These are phyloP conservation scores for Xerocomus nothofagi DNA, from an alignment of 1,284 basidiomycete species.

Conservation along the genomic window DNA sequence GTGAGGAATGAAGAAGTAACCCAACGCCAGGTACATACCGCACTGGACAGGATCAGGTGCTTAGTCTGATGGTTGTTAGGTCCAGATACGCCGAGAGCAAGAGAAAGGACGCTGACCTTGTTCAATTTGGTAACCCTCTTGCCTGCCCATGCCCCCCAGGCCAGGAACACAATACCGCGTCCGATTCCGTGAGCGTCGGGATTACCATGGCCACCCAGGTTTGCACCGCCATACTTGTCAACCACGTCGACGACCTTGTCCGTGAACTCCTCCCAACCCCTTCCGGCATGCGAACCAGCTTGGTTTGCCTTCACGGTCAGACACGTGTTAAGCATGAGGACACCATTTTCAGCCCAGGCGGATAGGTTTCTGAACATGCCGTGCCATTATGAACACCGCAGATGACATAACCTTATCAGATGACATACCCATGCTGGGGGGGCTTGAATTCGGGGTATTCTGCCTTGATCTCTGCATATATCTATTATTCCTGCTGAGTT, in stretches of 20 bases:
- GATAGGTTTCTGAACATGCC: conserved; percentile 60
- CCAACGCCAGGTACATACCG: conserved; percentile 47
- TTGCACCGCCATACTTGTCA: conserved; percentile 77
- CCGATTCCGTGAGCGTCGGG: conserved; percentile 52
- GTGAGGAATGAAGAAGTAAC: conserved; percentile 20
- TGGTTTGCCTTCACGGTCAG: conserved; percentile 78
- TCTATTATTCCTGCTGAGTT: conserved; percentile 45
- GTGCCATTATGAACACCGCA: conserved; percentile 15
- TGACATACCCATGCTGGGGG: conserved; percentile 82
- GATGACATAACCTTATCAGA: conserved; percentile 23
- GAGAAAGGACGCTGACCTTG: conserved; percentile 50
- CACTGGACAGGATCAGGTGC: conserved; percentile 82
- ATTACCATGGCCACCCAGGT: conserved; percentile 47
- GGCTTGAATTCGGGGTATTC: conserved; percentile 80
- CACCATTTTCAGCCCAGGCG: conserved; percentile 85
- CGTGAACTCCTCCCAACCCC: conserved; percentile 87
- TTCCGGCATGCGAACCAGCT: conserved; percentile 81
- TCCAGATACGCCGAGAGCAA: conserved; percentile 11
- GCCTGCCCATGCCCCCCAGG: conserved; percentile 87
- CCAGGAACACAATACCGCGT: conserved; percentile 81
- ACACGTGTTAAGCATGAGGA: conserved; percentile 89
- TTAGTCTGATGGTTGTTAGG: conserved; percentile 57
- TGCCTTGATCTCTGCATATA: conserved; percentile 84
- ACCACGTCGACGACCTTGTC: conserved; percentile 68
- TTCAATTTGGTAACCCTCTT: conserved; percentile 83